These are phyloP conservation scores for Ampelomyces quisqualis DNA, from an alignment of 2,329 filamentous ascomycete species.

Conservation along the genomic window DNA sequence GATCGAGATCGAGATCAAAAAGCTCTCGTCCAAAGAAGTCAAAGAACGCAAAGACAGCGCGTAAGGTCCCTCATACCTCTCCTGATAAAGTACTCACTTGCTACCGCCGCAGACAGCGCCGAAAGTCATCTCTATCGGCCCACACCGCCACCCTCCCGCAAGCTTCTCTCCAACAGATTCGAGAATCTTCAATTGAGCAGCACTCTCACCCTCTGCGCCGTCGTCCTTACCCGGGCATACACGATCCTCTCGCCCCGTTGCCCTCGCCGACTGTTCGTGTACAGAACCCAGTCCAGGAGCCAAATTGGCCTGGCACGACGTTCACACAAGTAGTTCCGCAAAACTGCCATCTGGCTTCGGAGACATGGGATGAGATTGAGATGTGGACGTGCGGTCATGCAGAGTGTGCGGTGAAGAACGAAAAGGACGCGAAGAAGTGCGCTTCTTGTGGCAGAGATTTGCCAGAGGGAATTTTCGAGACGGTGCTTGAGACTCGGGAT, in stretches of 20 bases:
- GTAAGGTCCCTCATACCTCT: too few relatives aligned
- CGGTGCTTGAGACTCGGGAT: neutral
- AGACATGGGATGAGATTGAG: neutral
- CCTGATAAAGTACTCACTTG: too few relatives aligned
- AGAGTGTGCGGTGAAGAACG: neutral
- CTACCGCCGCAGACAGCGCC: too few relatives aligned
- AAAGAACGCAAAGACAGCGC: too few relatives aligned
- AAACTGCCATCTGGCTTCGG: neutral
- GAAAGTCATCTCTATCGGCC: too few relatives aligned
- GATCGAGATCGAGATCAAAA: too few relatives aligned
- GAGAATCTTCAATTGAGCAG: too few relatives aligned
- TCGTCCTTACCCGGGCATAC: neutral
- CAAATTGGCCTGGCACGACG: neutral
- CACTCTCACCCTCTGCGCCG: too few relatives aligned
- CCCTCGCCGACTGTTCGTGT: neutral
- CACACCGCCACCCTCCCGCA: too few relatives aligned
- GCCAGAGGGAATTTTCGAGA: neutral
- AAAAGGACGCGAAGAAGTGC: neutral
- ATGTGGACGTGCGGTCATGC: neutral
- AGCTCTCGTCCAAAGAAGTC: too few relatives aligned
- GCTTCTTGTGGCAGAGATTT: neutral
- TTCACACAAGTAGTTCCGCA: too few relatives aligned
- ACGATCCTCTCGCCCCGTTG: neutral
- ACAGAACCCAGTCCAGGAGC: neutral
- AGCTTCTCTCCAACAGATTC: too few relatives aligned